phyloP scores from a whole-genome alignment of 2,329 filamentous ascomycete genomes.

The Aphanoascus verrucosus region DNA sequence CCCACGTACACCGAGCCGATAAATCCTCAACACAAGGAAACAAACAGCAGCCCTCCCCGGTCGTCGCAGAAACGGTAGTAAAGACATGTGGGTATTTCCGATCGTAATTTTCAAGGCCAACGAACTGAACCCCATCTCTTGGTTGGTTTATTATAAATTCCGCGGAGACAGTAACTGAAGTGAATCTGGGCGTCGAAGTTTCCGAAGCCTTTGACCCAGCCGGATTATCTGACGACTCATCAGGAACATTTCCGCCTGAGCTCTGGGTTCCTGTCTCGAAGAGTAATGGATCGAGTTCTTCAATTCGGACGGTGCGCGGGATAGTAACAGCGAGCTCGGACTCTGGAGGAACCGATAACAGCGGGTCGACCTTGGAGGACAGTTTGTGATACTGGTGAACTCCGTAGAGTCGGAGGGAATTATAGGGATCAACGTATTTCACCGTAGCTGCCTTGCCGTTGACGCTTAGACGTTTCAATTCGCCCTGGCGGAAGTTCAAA shows the following conservation, averaged over 20 bases:
- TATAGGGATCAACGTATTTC: conserved; percentile 35
- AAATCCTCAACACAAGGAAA: conserved; percentile 91
- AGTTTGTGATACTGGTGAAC: conserved; percentile 68
- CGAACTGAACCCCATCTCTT: conserved; percentile 82
- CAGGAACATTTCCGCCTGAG: conserved; percentile 26
- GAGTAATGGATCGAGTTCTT: conserved; percentile 47
- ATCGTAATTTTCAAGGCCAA: conserved; percentile 70
- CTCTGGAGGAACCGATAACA: conserved; percentile 42
- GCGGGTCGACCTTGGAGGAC: conserved; percentile 54
- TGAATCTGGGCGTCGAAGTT: conserved; percentile 40
- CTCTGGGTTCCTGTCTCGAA: conserved; percentile 40
- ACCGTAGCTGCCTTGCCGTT: conserved; percentile 33
- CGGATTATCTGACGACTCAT: conserved; percentile 31
- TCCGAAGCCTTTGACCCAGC: conserved; percentile 28
- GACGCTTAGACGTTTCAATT: conserved; percentile 42
- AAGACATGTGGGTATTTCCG: conserved; percentile 82
- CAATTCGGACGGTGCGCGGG: conserved; percentile 51
- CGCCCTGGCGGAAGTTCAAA: conserved; percentile 54
- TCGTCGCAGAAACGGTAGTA: conserved; percentile 66
- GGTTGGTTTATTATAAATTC: conserved; percentile 67
- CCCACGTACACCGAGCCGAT: conserved; percentile 72
- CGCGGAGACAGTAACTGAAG: conserved; percentile 55
- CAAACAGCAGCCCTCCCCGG: conserved; percentile 70
- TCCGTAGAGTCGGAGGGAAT: conserved; percentile 44
- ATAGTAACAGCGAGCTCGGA: conserved; percentile 50